Evolutionary conservation across 352 stramenopile genomes (phyloP), one percentile per base, ranked within the genome.

Genomic region (Phytophthora tubulina): DNA sequence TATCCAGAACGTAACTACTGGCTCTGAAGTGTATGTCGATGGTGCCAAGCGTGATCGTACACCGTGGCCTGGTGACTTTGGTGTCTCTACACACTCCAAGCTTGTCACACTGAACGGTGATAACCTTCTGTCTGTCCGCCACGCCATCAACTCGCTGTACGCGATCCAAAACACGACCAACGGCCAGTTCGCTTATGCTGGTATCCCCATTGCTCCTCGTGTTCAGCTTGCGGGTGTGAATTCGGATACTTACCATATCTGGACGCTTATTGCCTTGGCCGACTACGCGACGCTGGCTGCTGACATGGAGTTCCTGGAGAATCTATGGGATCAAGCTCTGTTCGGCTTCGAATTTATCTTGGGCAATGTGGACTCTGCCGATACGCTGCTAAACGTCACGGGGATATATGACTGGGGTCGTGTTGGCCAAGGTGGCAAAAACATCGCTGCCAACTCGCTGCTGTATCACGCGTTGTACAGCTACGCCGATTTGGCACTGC

Each of bases 221-320:
- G 72, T 32, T 48, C 70, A 27, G 64, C 75, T 49, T 13, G 55
- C 33, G 60, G 65, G 30, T 50, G 64, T n/a, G 42, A 66, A 73
- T 55, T 82, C 77, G 3, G 75, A 80, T 44, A 84, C 77, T 10
- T 84, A 84, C 33, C 77, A 84, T 33, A 52, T 84, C 11, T 82
- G 77, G 77, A 80, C 70, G 17, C 54, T 84, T 5, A 84, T 84
- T 21, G 63, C 67, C 14, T 32, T 84, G 14, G 67, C 62, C 1
- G 74, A 84, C 39, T 82, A 84, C 44, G 56, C 71, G n/a, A 50
- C 8, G 1, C 48, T 82, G 5, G 66, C 58, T 4, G 77, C 63
- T 9, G 63, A 82, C 48, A 73, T 50, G 9, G 63, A 56, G 6
- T 57, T 73, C 15, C 32, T 73, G 8, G 21, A 45, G 32, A 54